phyloP scores from a whole-genome alignment of 2,329 filamentous ascomycete species.

The Fusarium paranaense region DNA sequence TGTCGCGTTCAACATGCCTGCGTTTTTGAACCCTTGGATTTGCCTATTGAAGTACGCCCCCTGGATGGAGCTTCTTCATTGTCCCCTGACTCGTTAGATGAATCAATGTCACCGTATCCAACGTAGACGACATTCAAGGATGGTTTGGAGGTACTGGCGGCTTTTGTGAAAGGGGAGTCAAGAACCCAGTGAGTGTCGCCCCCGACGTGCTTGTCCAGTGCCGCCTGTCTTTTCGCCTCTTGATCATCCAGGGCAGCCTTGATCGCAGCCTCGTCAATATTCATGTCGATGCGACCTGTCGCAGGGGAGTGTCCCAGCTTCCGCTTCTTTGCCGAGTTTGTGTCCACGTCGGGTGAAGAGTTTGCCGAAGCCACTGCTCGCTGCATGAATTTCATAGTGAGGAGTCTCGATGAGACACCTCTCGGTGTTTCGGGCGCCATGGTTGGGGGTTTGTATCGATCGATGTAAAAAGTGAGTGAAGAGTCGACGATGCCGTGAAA shows the following conservation, averaged over 20 bases:
- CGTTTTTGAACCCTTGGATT: slow-evolving; percentile 41
- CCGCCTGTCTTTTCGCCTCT: slow-evolving; percentile 72
- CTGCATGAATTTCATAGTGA: slow-evolving; percentile 99
- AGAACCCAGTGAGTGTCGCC: slow-evolving; percentile 84
- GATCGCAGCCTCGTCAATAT: slow-evolving; percentile 69
- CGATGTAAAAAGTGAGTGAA: background rate
- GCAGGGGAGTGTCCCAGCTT: slow-evolving; percentile 58
- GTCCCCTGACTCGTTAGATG: slow-evolving; percentile 49
- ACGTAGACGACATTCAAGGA: slow-evolving; percentile 70
- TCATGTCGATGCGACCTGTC: slow-evolving; percentile 51
- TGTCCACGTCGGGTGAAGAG: slow-evolving; percentile 59
- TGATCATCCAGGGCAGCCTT: slow-evolving; percentile 74
- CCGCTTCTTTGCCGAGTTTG: slow-evolving; percentile 71
- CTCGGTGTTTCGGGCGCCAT: slow-evolving; percentile 68
- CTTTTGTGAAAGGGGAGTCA: slow-evolving; percentile 56
- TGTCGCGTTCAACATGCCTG: slow-evolving; percentile 43
- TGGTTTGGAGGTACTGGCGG: slow-evolving; percentile 48
- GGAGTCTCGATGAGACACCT: slow-evolving; percentile 85
- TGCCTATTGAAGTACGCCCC: slow-evolving; percentile 53
- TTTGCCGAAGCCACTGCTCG: slow-evolving; percentile 75
- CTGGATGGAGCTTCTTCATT: slow-evolving; percentile 49
- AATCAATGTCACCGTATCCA: slow-evolving; percentile 64
- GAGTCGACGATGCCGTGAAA: background rate
- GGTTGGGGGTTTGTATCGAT: slow-evolving; percentile 4
- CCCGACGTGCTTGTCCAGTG: slow-evolving; percentile 71